A percentile compares a stretch with the other conserved stretches of the same genome.
phyloP scores from a whole-genome alignment of 2,329 filamentous ascomycete genomes.

The Colletotrichum sp. region DNA sequence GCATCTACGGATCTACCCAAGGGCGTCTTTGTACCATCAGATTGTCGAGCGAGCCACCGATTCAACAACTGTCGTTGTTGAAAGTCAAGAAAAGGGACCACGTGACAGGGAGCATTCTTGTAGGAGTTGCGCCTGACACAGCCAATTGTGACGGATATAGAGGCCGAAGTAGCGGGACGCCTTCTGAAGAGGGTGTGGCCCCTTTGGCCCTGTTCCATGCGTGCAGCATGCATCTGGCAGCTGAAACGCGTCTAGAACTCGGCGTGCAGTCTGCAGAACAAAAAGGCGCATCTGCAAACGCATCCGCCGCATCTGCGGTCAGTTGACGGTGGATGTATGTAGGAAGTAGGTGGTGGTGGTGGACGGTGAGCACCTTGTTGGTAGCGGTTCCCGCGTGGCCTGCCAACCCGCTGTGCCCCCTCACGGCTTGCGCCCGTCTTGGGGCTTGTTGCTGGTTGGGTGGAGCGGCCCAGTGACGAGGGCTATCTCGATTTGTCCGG shows the following conservation, averaged over 20 bases:
- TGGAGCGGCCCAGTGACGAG: neutral
- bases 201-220: slow-evolving; percentile 14
- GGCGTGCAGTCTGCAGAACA: neutral
- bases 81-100: neutral
- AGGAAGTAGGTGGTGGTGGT: neutral
- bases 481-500: neutral
- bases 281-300: neutral
- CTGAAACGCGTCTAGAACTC: slow-evolving; percentile 20
- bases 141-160: slow-evolving; percentile 3
- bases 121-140: neutral
- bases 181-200: neutral
- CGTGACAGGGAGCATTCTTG: neutral
- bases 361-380: neutral
- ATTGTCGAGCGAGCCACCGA: neutral
- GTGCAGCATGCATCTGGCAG: slow-evolving; percentile 8
- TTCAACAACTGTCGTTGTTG: neutral
- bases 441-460: neutral
- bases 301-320: neutral
- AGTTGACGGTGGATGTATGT: neutral
- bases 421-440: neutral
- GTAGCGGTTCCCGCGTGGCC: neutral
- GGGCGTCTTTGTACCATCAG: neutral
- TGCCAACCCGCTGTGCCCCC: neutral
- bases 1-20: neutral
- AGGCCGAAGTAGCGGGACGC: neutral